A percentile compares a stretch with the other conserved stretches of the same genome.
Conservation (phyloP, 2,329 filamentous ascomycete species). For the Venturia aucupariae region DNA sequence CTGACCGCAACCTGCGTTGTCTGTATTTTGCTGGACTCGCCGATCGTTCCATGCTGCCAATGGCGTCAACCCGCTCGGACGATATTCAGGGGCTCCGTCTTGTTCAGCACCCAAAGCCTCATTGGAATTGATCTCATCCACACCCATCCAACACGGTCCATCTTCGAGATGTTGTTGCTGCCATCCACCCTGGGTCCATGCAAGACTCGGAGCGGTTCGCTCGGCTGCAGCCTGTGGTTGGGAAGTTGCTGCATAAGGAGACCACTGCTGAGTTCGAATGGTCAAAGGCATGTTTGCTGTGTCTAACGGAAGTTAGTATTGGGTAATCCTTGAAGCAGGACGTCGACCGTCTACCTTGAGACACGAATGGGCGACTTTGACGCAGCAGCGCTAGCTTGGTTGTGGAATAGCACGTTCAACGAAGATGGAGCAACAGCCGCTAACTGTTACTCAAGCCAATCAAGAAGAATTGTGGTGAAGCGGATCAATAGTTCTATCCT, state of each 20-base stretch:
- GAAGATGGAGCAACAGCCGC: background rate
- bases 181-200: background rate
- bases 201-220: background rate
- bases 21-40: background rate
- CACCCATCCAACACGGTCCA: background rate
- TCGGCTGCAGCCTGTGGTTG: background rate
- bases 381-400: background rate
- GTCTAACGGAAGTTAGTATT: background rate
- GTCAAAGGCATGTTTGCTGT: background rate
- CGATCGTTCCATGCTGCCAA: background rate
- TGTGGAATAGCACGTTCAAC: background rate
- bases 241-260: background rate
- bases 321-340: background rate
- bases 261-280: background rate
- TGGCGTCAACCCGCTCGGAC: background rate
- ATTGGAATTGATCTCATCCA: background rate
- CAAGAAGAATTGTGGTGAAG: background rate
- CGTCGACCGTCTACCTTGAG: background rate
- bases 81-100: background rate
- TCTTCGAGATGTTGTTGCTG: background rate
- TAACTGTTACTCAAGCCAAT: background rate
- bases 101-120: background rate
- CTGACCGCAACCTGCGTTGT: background rate
- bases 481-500: background rate
- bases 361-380: background rate